phyloP scores from a whole-genome alignment of 371 early-diverging fungal species.

The Mucor circinelloides region DNA sequence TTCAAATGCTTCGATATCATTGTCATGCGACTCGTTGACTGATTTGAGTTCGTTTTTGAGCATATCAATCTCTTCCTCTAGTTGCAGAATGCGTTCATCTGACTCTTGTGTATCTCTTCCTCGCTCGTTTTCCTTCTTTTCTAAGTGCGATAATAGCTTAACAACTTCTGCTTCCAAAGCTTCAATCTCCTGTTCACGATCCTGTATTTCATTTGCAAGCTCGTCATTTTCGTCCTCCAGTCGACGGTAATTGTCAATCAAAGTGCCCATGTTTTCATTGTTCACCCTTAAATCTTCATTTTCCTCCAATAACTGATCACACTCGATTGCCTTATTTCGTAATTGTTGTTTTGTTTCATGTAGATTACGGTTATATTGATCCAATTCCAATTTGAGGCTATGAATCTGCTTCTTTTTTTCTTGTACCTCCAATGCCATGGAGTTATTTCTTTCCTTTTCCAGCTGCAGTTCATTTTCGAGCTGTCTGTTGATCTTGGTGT shows the following conservation, averaged over 20 bases:
- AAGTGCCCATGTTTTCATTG: constrained; percentile 2
- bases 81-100: constrained; percentile 9
- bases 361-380: constrained; percentile 21
- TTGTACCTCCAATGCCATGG: constrained; percentile 30
- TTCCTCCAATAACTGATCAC: constrained; percentile 29
- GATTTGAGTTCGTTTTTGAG: constrained; percentile 17
- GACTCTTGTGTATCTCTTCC: constrained; percentile 6
- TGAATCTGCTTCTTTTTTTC: constrained; percentile 42
- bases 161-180: constrained; percentile 39
- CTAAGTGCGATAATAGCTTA: constrained; percentile 29
- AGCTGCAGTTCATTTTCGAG: constrained; percentile 17
- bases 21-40: constrained; percentile 22
- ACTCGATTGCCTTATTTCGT: constrained; percentile 27
- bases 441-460: constrained; percentile 32
- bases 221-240: constrained; percentile 19
- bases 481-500: constrained; percentile 2
- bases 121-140: constrained; percentile 5
- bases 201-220: constrained; percentile 26
- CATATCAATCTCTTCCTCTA: constrained; percentile 17
- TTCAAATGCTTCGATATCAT: constrained; percentile 21
- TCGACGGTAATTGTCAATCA: constrained; percentile 12
- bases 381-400: constrained; percentile 25
- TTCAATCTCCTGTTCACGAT: constrained; percentile 35
- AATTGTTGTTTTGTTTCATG: constrained; percentile 36
- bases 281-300: constrained; percentile 14